A percentile compares a stretch with the other conserved stretches of the same genome.
phyloP scores from a whole-genome alignment of 352 stramenopile species.

The Globisporangium spiculum region DNA sequence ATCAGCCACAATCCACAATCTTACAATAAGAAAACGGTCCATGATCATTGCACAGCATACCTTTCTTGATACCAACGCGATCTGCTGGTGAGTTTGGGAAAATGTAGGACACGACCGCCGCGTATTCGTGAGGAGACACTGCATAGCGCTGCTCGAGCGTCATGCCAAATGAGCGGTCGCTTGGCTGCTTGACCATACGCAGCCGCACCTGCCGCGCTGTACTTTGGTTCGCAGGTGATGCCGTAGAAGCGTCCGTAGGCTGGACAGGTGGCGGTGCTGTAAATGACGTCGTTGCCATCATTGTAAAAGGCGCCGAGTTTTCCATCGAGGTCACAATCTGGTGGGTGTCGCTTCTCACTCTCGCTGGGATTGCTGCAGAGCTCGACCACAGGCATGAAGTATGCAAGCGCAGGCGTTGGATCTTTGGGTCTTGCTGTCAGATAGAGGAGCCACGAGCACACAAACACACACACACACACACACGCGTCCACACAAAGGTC shows the following conservation, averaged over 20 bases:
- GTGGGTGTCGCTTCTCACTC: neutral
- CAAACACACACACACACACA: neutral
- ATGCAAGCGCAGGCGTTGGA: neutral
- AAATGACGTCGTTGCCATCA: neutral
- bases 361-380: neutral
- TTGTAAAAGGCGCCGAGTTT: slow-evolving; percentile 3
- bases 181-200: slow-evolving; percentile 38
- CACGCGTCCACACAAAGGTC: neutral
- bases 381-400: neutral
- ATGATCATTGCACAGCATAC: slow-evolving; percentile 16
- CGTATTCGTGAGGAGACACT: slow-evolving; percentile 20
- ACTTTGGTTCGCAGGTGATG: neutral
- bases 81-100: slow-evolving; percentile 50
- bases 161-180: slow-evolving; percentile 70
- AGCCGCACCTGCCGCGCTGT: slow-evolving; percentile 20
- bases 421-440: neutral
- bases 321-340: slow-evolving; percentile 4
- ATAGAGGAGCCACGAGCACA: neutral
- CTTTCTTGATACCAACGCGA: slow-evolving; percentile 52
- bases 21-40: neutral
- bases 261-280: neutral
- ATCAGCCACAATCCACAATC: neutral
- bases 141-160: slow-evolving; percentile 41
- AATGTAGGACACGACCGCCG: slow-evolving; percentile 52
- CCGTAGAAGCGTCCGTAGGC: neutral